Conservation (phyloP, 768 basidiomycete species). For the Lactarius psammicola region DNA sequence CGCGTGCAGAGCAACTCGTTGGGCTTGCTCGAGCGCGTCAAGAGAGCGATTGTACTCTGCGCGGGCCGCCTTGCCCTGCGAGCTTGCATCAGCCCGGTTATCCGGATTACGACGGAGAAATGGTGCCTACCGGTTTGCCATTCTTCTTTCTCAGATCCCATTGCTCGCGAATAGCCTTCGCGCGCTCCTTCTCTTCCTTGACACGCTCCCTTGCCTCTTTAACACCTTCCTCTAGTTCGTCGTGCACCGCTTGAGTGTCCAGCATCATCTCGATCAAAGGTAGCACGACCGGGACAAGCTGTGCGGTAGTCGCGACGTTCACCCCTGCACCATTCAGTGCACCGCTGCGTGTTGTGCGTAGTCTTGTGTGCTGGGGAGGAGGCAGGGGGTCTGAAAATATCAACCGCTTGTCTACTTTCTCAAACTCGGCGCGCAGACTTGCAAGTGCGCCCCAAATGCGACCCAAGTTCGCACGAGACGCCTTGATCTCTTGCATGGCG, state of each 20-base stretch:
- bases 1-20: slow-evolving; percentile 47
- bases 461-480: slow-evolving; percentile 53
- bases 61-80: slow-evolving; percentile 43
- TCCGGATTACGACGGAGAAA: not conserved
- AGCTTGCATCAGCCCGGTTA: not conserved
- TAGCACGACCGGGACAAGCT: slow-evolving; percentile 64
- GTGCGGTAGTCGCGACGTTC: slow-evolving; percentile 47
- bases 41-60: slow-evolving; percentile 51
- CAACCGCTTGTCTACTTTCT: slow-evolving; percentile 29
- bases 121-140: slow-evolving; percentile 18
- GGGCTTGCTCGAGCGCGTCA: slow-evolving; percentile 51
- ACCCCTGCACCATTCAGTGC: slow-evolving; percentile 27
- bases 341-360: slow-evolving; percentile 49
- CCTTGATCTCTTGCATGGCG: slow-evolving; percentile 52
- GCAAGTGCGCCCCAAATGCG: slow-evolving; percentile 62
- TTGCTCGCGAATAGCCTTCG: slow-evolving; percentile 55
- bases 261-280: slow-evolving; percentile 56
- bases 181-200: slow-evolving; percentile 52
- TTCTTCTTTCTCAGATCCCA: slow-evolving; percentile 46
- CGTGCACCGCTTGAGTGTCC: slow-evolving; percentile 47
- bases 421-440: slow-evolving; percentile 43
- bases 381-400: slow-evolving; percentile 59
- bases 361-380: slow-evolving; percentile 44
- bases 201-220: slow-evolving; percentile 54
- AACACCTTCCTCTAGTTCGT: slow-evolving; percentile 59